Conservation (phyloP, 441 rosid species). For the Adansonia madagascariensis region DNA sequence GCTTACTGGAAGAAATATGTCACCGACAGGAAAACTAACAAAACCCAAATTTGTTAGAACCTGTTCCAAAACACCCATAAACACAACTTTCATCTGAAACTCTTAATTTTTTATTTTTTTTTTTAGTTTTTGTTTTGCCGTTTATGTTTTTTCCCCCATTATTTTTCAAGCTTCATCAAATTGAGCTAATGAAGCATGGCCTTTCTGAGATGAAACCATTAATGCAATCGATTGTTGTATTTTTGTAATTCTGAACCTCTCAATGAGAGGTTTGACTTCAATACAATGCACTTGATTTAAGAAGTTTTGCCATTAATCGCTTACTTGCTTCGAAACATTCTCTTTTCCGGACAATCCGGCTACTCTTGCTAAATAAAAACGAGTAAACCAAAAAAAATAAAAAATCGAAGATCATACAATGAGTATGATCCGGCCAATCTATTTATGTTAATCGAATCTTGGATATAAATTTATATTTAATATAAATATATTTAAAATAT, state of each 20-base stretch:
- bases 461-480: too few species aligned
- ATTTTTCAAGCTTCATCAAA: background rate
- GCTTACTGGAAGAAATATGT: conserved; percentile 77
- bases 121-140: background rate
- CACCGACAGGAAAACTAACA: conserved; percentile 51
- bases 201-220: background rate
- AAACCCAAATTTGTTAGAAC: conserved; percentile 46
- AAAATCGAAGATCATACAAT: too few species aligned
- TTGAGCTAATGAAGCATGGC: background rate
- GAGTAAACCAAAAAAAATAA: too few species aligned
- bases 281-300: background rate
- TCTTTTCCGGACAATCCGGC: background rate
- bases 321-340: background rate
- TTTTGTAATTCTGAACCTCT: background rate
- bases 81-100: background rate
- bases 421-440: too few species aligned
- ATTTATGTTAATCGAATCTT: too few species aligned
- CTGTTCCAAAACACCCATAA: background rate
- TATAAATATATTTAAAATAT: too few species aligned
- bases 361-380: too few species aligned
- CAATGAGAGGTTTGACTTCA: background rate
- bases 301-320: background rate
- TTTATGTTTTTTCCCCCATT: background rate
- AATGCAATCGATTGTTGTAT: background rate
- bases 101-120: background rate